These are phyloP conservation scores for Pilobolus umbonatus DNA, from an alignment of 192 early-diverging fungal genomes.

Conservation along the genomic window DNA sequence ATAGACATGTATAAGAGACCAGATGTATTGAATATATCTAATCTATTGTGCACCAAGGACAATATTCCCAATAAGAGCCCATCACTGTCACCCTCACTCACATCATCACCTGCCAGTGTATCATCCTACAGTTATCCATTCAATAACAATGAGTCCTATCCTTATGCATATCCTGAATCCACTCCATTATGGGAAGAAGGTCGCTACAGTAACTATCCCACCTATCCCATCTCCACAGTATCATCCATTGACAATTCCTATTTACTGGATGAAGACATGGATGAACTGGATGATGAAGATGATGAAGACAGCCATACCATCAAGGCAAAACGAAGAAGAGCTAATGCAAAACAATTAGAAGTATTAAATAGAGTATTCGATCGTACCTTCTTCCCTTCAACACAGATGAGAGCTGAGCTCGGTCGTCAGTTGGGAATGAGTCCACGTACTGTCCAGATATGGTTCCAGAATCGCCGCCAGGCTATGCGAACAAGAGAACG, in stretches of 20 bases:
- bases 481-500: constrained; percentile 51
- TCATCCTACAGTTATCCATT: constrained; percentile 20
- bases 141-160: neutral
- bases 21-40: constrained; percentile 28
- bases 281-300: constrained; percentile 4
- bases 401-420: constrained; percentile 70
- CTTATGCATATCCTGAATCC: no score
- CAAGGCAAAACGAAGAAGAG: constrained; percentile 76
- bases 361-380: constrained; percentile 75
- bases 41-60: constrained; percentile 18
- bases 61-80: constrained; percentile 11
- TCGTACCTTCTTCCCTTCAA: constrained; percentile 77
- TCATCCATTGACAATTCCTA: neutral
- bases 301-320: constrained; percentile 16
- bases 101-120: constrained; percentile 23
- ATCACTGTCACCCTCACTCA: constrained; percentile 19
- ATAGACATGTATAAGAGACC: constrained; percentile 10
- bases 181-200: neutral
- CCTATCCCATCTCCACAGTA: neutral
- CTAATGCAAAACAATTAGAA: constrained; percentile 70
- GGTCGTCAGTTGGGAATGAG: constrained; percentile 82
- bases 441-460: constrained; percentile 90
- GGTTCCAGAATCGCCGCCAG: constrained; percentile 96
- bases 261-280: neutral
- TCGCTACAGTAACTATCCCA: neutral